Evolutionary conservation across 2,329 filamentous ascomycete species (phyloP).

Genomic region (Coleophoma crateriformis): DNA sequence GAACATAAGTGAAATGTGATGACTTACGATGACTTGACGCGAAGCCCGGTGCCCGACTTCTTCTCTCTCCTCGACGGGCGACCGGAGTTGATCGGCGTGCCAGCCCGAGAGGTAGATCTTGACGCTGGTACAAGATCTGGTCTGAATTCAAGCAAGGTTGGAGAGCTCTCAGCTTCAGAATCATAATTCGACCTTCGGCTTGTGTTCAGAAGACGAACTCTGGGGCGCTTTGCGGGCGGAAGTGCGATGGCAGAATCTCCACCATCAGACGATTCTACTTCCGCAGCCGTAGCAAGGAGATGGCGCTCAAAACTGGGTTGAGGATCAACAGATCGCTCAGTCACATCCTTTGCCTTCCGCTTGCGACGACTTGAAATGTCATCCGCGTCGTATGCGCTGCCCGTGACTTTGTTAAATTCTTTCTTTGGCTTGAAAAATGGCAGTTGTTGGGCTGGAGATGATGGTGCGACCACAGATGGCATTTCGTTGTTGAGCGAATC

Average conservation of each 20-base stretch:
- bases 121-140: constrained; percentile 36
- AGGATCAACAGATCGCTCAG: constrained; percentile 5
- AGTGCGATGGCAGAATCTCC: constrained; percentile 14
- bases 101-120: constrained; percentile 50
- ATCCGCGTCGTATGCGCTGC: constrained; percentile 11
- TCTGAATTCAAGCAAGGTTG: constrained; percentile 43
- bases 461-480: constrained; percentile 6
- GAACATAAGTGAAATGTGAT: constrained; percentile 12
- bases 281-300: constrained; percentile 5
- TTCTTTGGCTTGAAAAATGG: constrained; percentile 14
- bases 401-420: constrained; percentile 6
- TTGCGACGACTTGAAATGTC: constrained; percentile 15
- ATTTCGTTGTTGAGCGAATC: constrained; percentile 1
- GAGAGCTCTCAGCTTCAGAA: constrained; percentile 46
- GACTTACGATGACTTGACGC: constrained; percentile 67
- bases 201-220: constrained; percentile 19
- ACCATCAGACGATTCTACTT: constrained; percentile 16
- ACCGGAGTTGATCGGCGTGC: constrained; percentile 47
- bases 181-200: constrained; percentile 37
- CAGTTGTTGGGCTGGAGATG: constrained; percentile 4
- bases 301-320: constrained; percentile 21
- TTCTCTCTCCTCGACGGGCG: constrained; percentile 55
- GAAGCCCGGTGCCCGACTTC: constrained; percentile 47
- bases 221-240: constrained; percentile 8
- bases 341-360: constrained; percentile 16